These are phyloP conservation scores for Apostasia shenzhenica DNA, from an alignment of 106 monocot species.

Conservation along the genomic window DNA sequence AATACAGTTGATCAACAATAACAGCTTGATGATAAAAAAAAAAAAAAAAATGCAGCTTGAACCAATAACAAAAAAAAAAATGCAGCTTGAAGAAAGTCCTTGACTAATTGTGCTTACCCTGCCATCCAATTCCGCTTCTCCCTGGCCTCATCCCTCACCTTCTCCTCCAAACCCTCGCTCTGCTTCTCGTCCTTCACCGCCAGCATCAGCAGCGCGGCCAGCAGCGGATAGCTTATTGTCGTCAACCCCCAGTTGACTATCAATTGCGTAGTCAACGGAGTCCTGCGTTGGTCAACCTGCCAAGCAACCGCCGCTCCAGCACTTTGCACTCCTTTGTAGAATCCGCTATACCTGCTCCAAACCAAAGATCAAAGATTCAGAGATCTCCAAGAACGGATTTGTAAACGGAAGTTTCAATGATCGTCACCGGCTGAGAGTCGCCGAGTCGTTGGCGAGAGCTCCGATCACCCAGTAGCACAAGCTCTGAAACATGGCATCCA, in stretches of 20 bases:
- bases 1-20: too few relatives aligned
- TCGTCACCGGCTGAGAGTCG: constrained; percentile 1
- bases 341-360: constrained; percentile 53
- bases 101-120: too few relatives aligned
- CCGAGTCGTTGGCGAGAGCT: not conserved
- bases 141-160: constrained; percentile 11
- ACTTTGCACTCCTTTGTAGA: constrained; percentile 87
- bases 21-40: too few relatives aligned
- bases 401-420: too few relatives aligned
- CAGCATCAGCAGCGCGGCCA: constrained; percentile 43
- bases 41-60: too few relatives aligned
- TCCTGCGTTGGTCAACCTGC: constrained; percentile 53
- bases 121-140: too few relatives aligned
- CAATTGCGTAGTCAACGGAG: constrained; percentile 46
- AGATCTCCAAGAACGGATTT: not conserved
- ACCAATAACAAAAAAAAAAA: too few relatives aligned
- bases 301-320: constrained; percentile 79
- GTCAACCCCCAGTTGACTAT: constrained; percentile 73
- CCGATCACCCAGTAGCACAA: constrained; percentile 3
- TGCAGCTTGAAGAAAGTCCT: too few relatives aligned
- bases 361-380: not conserved
- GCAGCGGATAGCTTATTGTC: constrained; percentile 71
- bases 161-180: constrained; percentile 11
- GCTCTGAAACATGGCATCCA: constrained; percentile 91
- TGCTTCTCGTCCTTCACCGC: constrained; percentile 50